Evolutionary conservation across 1,139 yeast genomes (phyloP), one percentile per base, ranked within the genome.

Genomic region (Suhomyces chickasaworum): DNA sequence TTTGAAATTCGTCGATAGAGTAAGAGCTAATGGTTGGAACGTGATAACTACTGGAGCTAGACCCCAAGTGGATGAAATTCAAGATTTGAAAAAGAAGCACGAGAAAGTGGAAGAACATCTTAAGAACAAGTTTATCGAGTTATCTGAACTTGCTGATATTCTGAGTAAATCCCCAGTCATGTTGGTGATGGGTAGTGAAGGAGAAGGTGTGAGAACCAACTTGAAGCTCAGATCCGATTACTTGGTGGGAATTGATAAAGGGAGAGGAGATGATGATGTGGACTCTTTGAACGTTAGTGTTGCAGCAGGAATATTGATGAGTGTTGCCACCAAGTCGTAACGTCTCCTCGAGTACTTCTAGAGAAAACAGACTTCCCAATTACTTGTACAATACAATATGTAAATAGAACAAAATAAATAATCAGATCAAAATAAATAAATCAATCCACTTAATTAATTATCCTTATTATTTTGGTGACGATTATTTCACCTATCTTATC

Each of bases 271-370:
- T 6, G 74, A 71, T 45, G 66, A 80, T 13, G 84, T 90, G 31
- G 97, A 89, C 59, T 87, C 96, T 18, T 70, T 90, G 55, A 90
- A 90, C 61, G 97, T 89, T 32, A 87, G 95, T 59, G 97, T 90
- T 4, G 97, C 97, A 0, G 78, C 91, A 2, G 95, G 91, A 1
- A 60, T 89, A 30, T 60, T 89, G 44, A 65, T 88, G 46, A 29
- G 32, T 8, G 42, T 43, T 23, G 46, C 46, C 7, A 43, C 42
- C 10, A 21, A 10, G 37, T 22, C 16, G 17, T 33, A 20, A n/a
- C n/a, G n/a, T n/a, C n/a, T n/a, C n/a, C n/a, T n/a, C n/a, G n/a
- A n/a, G n/a, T n/a, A n/a, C n/a, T n/a, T n/a, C n/a, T n/a, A n/a
- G n/a, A n/a, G n/a, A n/a, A n/a, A n/a, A n/a, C 31, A 27, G 16